Evolutionary conservation across 2,329 filamentous ascomycete species (phyloP).

Genomic region (Phyllosticta citriasiana): DNA sequence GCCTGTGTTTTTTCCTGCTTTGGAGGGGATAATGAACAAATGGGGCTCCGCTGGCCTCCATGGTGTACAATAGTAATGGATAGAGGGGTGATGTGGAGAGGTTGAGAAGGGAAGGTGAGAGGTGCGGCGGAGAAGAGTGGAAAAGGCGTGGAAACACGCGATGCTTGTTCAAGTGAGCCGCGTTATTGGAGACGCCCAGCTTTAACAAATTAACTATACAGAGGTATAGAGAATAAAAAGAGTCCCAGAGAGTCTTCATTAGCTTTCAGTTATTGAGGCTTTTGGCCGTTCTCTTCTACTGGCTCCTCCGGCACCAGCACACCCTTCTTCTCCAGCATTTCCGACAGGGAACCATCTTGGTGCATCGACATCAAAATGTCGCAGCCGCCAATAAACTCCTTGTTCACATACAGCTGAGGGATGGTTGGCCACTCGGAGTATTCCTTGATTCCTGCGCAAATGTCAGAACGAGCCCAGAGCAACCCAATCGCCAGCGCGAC

Average conservation of each 20-base stretch:
- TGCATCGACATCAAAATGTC: slow-evolving; percentile 97
- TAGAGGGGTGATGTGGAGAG: background rate
- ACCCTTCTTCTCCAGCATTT: slow-evolving; percentile 82
- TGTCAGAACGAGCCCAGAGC: slow-evolving; percentile 10
- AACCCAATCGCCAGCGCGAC: background rate
- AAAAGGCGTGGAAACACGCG: background rate
- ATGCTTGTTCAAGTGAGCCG: background rate
- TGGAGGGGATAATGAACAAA: background rate
- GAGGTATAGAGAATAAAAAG: slow-evolving; percentile 4
- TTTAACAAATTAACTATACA: slow-evolving; percentile 1
- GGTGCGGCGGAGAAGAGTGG: background rate
- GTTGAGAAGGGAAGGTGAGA: background rate
- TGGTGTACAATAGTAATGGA: background rate
- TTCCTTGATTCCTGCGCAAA: slow-evolving; percentile 76
- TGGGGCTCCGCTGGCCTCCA: background rate
- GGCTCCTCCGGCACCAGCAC: slow-evolving; percentile 58
- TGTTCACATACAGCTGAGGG: slow-evolving; percentile 88
- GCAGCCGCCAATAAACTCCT: slow-evolving; percentile 95
- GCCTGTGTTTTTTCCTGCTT: background rate
- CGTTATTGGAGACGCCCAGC: background rate
- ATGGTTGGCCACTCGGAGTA: slow-evolving; percentile 99
- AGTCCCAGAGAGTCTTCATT: background rate
- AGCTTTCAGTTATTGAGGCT: slow-evolving; percentile 12
- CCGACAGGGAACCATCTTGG: slow-evolving; percentile 85
- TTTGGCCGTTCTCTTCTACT: slow-evolving; percentile 11